phyloP scores from a whole-genome alignment of 306 rosid species.

The Betula pendula region DNA sequence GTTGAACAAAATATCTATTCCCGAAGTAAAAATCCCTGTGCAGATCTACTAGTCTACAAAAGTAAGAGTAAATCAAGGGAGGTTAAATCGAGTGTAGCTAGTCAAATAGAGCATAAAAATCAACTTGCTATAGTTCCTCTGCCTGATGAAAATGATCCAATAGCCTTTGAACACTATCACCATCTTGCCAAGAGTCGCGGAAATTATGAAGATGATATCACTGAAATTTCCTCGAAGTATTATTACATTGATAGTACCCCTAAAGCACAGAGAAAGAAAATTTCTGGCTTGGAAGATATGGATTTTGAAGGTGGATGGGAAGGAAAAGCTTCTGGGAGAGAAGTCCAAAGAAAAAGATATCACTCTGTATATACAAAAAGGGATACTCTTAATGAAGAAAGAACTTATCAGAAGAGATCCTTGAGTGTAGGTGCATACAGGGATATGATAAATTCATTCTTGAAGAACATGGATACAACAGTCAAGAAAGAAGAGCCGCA shows the following conservation, averaged over 20 bases:
- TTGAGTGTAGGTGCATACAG: conserved; percentile 72
- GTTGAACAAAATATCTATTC: conserved; percentile 21
- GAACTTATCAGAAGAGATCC: conserved; percentile 51
- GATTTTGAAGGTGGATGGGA: conserved; percentile 56
- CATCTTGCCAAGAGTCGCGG: conserved; percentile 25
- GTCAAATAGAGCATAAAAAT: conserved; percentile 28
- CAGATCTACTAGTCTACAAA: conserved; percentile 33
- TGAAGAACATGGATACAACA: conserved; percentile 57
- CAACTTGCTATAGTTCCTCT: conserved; percentile 59
- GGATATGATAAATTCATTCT: conserved; percentile 69
- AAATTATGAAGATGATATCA: conserved; percentile 32
- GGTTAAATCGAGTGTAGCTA: conserved; percentile 31
- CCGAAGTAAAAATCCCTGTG: conserved; percentile 4
- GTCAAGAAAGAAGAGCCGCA: conserved; percentile 45
- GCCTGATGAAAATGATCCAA: conserved; percentile 37
- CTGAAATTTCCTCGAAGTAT: conserved; percentile 32
- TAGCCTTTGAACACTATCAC: conserved; percentile 35
- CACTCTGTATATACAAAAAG: conserved; percentile 35
- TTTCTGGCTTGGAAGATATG: conserved; percentile 44
- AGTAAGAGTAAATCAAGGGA: conserved; percentile 26
- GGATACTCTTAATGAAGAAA: conserved; percentile 29
- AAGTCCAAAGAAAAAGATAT: conserved; percentile 25
- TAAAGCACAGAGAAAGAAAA: conserved; percentile 40
- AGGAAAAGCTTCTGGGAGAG: conserved; percentile 37
- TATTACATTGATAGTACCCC: conserved; percentile 35